Base-by-base conservation (phyloP, 2,329 filamentous ascomycete genomes). In the Colletotrichum spaethianum region DNA sequence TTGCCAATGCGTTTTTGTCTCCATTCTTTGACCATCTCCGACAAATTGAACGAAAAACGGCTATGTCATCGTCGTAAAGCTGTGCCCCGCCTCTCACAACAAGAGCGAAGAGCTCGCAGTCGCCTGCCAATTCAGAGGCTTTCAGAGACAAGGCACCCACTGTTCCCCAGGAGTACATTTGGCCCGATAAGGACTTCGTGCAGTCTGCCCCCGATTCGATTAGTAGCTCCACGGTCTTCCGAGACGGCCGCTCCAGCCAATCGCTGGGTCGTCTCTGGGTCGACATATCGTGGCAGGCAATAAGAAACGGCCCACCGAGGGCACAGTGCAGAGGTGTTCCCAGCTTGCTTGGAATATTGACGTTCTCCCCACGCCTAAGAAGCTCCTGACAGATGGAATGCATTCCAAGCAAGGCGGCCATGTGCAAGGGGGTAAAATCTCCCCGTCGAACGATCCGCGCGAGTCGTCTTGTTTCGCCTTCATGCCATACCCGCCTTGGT, bases 261-360 rank as follows among this genome's bases (percentile, higher is more conserved):
- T 31, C 16, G 50, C 31, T 31, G 1, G 28, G 26, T 16, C 50
- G 40, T 31, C 31, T 26, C 44, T 55, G 4, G 20, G 36, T 31
- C 26, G 33, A 40, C 23, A 56, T 40, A 4, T 53, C 57, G 11
- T 67, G 59, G 5, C 31, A 31, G 9, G 59, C 66, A 2, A 63
- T 40, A 18, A 68, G 59, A 3, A 40, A 48, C 8, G 59, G 40
- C 0, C 66, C 66, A 14, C 66, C 66, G 6, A 63, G 46, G 14
- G 66, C 66, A 20, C 66, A 68, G n/a, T 68, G 66, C 23, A 68
- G 36, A n/a, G 66, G 66, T 2, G 59, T 56, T 5, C 59, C 66
- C n/a, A 63, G 46, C 18, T 28, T 61, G n/a, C 66, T 63, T 23
- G 16, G 50, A 9, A 16, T 50, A 33, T 63, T 33, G 9, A 63